Conservation (phyloP, 2,329 filamentous ascomycete genomes). For the Acephala macrosclerotiorum region DNA sequence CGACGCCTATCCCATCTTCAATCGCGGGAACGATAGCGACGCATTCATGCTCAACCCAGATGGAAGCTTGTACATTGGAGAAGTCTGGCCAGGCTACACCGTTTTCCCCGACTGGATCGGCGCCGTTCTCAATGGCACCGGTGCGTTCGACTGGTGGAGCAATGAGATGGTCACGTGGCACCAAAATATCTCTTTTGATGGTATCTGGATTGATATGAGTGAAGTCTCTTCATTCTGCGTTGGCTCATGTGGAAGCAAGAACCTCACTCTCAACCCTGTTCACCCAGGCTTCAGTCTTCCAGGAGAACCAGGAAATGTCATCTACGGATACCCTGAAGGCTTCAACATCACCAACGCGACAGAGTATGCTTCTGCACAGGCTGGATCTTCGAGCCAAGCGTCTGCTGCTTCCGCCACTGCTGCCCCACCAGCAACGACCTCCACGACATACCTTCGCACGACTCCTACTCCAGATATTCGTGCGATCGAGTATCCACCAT, state of each 20-base stretch:
- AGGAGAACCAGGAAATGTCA: slow-evolving; percentile 66
- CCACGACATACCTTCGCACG: slow-evolving; percentile 60
- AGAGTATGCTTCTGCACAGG: slow-evolving; percentile 67
- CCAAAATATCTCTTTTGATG: slow-evolving; percentile 56
- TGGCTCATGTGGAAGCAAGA: slow-evolving; percentile 73
- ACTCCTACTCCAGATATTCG: slow-evolving; percentile 69
- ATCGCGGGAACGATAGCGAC: slow-evolving; percentile 65
- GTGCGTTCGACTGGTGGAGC: slow-evolving; percentile 74
- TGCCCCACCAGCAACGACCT: slow-evolving; percentile 39
- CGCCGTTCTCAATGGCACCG: slow-evolving; percentile 64
- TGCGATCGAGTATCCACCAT: slow-evolving; percentile 77
- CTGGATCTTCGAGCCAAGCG: slow-evolving; percentile 59
- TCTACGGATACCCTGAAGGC: slow-evolving; percentile 70
- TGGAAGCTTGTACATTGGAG: slow-evolving; percentile 62
- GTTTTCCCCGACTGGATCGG: slow-evolving; percentile 75
- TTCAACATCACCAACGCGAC: slow-evolving; percentile 75
- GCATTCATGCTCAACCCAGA: slow-evolving; percentile 64
- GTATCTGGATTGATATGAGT: slow-evolving; percentile 66
- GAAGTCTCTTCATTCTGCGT: slow-evolving; percentile 71
- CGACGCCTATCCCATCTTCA: slow-evolving; percentile 69
- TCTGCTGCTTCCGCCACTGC: slow-evolving; percentile 44
- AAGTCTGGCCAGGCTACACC: slow-evolving; percentile 78
- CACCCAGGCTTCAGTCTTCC: slow-evolving; percentile 71
- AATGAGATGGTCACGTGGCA: slow-evolving; percentile 66
- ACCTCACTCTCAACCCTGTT: slow-evolving; percentile 71